phyloP scores from a whole-genome alignment of 163 green algal species.

The Prototheca cutis region DNA sequence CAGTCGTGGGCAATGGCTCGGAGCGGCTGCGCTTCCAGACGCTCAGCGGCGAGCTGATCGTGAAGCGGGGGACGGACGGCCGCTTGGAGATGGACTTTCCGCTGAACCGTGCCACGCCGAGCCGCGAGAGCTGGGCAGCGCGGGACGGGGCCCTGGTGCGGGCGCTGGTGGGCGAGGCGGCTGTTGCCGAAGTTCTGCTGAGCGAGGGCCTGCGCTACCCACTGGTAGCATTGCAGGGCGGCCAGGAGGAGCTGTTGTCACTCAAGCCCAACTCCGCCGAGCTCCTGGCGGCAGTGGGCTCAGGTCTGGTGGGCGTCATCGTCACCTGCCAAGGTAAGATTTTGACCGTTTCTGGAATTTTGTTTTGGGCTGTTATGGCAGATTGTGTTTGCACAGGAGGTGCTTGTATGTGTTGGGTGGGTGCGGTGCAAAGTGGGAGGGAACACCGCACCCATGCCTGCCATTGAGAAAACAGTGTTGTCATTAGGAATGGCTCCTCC shows the following conservation, averaged over 20 bases:
- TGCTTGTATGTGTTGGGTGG: too few relatives aligned
- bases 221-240: conserved; percentile 21
- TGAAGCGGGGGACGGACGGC: conserved; percentile 16
- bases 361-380: too few relatives aligned
- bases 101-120: not conserved
- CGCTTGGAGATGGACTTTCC: conserved; percentile 27
- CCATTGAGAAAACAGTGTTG: too few relatives aligned
- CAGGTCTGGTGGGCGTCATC: conserved; percentile 41
- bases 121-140: not conserved
- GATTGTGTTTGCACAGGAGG: too few relatives aligned
- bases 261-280: conserved; percentile 16
- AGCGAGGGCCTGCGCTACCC: conserved; percentile 21
- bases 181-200: conserved; percentile 21
- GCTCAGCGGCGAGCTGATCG: conserved; percentile 34
- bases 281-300: conserved; percentile 14
- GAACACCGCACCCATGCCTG: too few relatives aligned
- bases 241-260: conserved; percentile 11
- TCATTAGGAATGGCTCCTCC: too few relatives aligned
- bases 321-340: conserved; percentile 26
- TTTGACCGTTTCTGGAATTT: too few relatives aligned
- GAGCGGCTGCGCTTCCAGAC: conserved; percentile 33
- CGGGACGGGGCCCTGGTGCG: not conserved
- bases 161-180: conserved; percentile 2
- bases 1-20: conserved; percentile 4
- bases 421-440: too few relatives aligned